Base-by-base conservation (phyloP, 2,329 filamentous ascomycete genomes). In the Claviceps sorghi region DNA sequence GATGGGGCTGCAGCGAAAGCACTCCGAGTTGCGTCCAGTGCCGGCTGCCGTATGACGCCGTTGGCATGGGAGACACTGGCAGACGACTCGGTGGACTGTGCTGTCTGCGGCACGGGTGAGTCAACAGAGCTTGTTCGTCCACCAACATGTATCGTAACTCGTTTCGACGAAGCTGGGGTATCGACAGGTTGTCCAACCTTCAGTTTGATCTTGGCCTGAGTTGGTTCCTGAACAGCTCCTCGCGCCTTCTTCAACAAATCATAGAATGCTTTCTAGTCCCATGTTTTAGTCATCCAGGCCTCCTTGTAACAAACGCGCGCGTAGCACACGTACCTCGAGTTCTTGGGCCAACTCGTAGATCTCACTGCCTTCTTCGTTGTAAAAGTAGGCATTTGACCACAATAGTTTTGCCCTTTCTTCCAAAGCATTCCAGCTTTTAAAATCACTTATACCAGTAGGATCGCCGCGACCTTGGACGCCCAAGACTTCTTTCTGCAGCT, bases 301-400 rank as follows among this genome's bases (percentile, higher is more conserved):
- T 10, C 17, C n/a, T 32, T 15, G 4, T 43, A 15, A 8, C 10
- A n/a, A 19, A 13, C 8, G 10, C 11, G 10, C 8, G 10, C 13
- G 5, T 21, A 19, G 5, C 4, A n/a, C 21, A 29, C 60, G 48
- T 70, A 88, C 87, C 79, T 94, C 83, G 7, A 96, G 78, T 54
- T 93, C 82, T 48, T 82, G 79, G 0, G 88, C 88, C 55, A 93
- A 73, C 22, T 79, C 74, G 57, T 83, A 88, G 50, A 95, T 90
- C 17, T 88, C 84, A 61, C 90, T 95, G 4, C 84, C 86, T 62
- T 95, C 89, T 65, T 95, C 88, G 59, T 96, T 96, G 72, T 91
- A 96, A 54, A 84, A 84, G 61, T 82, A 85, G 0, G 89, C 88
- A 66, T 96, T 96, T 48, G 77, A 78, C 90, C 90, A 96, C 44